phyloP scores from a whole-genome alignment of 2,329 filamentous ascomycete genomes.

The Ceratocystiopsis minuta region DNA sequence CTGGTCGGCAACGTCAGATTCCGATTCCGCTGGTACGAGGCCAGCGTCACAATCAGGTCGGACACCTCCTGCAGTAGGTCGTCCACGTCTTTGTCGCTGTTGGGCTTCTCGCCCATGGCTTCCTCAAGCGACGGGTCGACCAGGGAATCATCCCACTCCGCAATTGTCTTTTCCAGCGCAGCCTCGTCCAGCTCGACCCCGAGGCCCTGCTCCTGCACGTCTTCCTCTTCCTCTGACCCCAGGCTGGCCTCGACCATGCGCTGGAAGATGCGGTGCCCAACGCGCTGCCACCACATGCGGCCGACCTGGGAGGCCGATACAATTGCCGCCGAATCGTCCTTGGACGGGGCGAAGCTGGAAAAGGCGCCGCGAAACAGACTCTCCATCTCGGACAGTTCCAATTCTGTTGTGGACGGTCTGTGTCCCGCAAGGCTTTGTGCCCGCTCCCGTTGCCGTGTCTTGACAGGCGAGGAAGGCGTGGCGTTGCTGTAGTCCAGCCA shows the following conservation, averaged over 20 bases:
- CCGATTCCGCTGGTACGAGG: conserved; percentile 64
- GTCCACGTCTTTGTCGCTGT: conserved; percentile 43
- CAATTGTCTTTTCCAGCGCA: conserved; percentile 33
- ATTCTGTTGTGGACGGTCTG: conserved; percentile 35
- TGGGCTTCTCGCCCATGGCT: conserved; percentile 30
- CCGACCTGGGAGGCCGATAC: conserved; percentile 49
- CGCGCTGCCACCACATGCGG: conserved; percentile 59
- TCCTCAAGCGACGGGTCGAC: conserved; percentile 41
- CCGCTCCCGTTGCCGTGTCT: conserved; percentile 51
- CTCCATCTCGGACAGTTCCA: conserved; percentile 51
- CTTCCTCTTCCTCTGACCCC: conserved; percentile 17
- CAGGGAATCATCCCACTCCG: conserved; percentile 37
- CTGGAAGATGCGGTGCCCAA: conserved; percentile 47
- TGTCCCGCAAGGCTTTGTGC: conserved; percentile 47
- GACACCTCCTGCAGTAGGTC: conserved; percentile 56
- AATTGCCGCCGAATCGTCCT: conserved; percentile 54
- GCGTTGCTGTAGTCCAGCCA: conserved; percentile 56
- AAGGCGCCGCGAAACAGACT: conserved; percentile 60
- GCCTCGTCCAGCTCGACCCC: conserved; percentile 26
- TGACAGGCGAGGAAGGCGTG: conserved; percentile 32
- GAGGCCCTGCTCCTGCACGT: conserved; percentile 13
- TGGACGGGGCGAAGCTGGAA: conserved; percentile 61
- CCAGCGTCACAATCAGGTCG: conserved; percentile 56
- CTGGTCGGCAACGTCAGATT: conserved; percentile 51
- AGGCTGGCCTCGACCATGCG: conserved; percentile 39